Conservation (phyloP, 495 filamentous ascomycete species). For the Hypoxylon lienhwacheense region DNA sequence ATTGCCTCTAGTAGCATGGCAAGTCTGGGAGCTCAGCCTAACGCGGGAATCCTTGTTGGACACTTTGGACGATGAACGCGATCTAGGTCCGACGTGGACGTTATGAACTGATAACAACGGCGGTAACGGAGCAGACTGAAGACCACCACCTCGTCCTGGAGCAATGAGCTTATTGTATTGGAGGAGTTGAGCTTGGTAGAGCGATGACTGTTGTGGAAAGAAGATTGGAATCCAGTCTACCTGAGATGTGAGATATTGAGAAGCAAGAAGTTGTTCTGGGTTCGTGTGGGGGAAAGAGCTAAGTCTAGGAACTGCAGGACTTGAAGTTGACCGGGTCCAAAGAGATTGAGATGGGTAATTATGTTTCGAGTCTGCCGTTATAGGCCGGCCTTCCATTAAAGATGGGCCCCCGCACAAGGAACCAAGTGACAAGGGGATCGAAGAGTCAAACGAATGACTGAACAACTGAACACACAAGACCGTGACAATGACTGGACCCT, state of each 20-base stretch:
- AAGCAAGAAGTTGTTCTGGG: constrained; percentile 17
- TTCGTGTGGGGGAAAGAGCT: constrained; percentile 30
- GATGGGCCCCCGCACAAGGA: constrained; percentile 40
- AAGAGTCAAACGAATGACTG: constrained; percentile 28
- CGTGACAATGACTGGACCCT: too few species aligned
- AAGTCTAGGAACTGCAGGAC: constrained; percentile 34
- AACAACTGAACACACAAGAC: constrained; percentile 19
- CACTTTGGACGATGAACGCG: constrained; percentile 56
- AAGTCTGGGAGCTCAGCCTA: constrained; percentile 49
- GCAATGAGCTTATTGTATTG: constrained; percentile 59
- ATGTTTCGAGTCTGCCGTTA: constrained; percentile 55
- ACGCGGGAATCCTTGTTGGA: constrained; percentile 52
- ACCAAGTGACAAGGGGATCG: constrained; percentile 23
- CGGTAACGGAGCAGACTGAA: constrained; percentile 51
- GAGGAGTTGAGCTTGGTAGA: constrained; percentile 56
- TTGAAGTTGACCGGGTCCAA: constrained; percentile 44
- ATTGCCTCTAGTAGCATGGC: constrained; percentile 62
- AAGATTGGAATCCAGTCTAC: constrained; percentile 52
- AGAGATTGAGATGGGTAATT: constrained; percentile 47
- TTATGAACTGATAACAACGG: constrained; percentile 50
- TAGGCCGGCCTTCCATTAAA: constrained; percentile 56
- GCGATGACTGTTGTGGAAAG: constrained; percentile 53
- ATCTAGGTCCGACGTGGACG: constrained; percentile 51
- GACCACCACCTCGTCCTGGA: constrained; percentile 50
- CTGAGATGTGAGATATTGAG: constrained; percentile 41